These are phyloP conservation scores for Alternaria sp. DNA, from an alignment of 2,329 filamentous ascomycete genomes.

Conservation along the genomic window DNA sequence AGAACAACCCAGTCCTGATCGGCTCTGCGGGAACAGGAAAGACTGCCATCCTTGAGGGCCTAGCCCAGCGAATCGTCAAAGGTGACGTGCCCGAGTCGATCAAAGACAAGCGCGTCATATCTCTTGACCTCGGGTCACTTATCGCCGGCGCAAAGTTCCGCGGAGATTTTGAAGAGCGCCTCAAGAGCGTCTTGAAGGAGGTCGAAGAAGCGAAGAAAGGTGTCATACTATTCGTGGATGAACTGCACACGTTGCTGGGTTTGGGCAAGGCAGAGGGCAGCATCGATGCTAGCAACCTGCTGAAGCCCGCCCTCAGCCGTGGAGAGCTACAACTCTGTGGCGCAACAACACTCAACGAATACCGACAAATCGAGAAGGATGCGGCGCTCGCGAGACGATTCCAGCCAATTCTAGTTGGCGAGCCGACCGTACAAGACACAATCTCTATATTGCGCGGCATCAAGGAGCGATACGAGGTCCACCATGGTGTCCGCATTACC, in stretches of 20 bases:
- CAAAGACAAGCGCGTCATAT: constrained; percentile 89
- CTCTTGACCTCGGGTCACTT: constrained; percentile 85
- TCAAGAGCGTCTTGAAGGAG: constrained; percentile 90
- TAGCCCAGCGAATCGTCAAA: constrained; percentile 86
- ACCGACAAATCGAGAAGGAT: constrained; percentile 93
- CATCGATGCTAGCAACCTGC: constrained; percentile 92
- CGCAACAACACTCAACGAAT: constrained; percentile 91
- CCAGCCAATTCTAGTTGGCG: constrained; percentile 91
- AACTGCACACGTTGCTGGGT: constrained; percentile 88
- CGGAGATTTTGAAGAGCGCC: constrained; percentile 92
- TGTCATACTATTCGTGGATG: constrained; percentile 94
- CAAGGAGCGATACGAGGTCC: constrained; percentile 96
- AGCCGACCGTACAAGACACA: constrained; percentile 89
- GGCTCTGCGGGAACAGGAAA: constrained; percentile 91
- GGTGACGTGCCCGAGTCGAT: constrained; percentile 96
- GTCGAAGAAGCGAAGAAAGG: constrained; percentile 87
- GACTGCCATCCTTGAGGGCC: constrained; percentile 88
- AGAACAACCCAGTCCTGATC: constrained; percentile 96
- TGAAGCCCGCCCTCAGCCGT: constrained; percentile 91
- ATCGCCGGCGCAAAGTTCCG: constrained; percentile 96
- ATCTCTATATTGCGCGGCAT: constrained; percentile 95
- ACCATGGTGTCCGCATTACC: constrained; percentile 94
- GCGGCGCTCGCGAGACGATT: constrained; percentile 90
- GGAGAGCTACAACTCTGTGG: constrained; percentile 95
- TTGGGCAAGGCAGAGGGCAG: constrained; percentile 95